These are phyloP conservation scores for Camellia granthamiana DNA, from an alignment of 148 eudicot species.

Conservation along the genomic window DNA sequence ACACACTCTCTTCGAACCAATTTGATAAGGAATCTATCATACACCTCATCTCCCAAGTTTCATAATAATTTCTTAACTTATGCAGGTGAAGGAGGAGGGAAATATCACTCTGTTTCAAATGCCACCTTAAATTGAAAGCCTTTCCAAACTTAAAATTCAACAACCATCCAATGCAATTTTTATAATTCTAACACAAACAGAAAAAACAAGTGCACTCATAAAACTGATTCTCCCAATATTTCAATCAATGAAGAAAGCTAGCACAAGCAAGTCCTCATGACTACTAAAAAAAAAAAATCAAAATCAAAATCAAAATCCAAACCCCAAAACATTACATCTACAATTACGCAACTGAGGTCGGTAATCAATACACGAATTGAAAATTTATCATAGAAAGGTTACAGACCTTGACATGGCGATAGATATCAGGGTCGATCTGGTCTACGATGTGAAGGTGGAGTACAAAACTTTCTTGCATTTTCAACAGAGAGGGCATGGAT, in stretches of 20 bases:
- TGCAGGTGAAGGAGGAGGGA: too few relatives aligned
- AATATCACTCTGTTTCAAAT: too few relatives aligned
- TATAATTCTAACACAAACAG: not conserved
- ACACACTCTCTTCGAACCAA: too few relatives aligned
- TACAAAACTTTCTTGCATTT: conserved; percentile 13
- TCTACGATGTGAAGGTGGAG: not conserved
- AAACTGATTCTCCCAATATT: not conserved
- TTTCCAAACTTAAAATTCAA: too few relatives aligned
- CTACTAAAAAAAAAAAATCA: not conserved
- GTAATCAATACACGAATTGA: not conserved
- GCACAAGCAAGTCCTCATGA: not conserved
- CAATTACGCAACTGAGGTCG: not conserved
- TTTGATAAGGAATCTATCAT: too few relatives aligned
- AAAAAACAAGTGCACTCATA: not conserved
- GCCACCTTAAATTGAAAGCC: too few relatives aligned
- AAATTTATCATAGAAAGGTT: not conserved
- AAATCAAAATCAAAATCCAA: not conserved
- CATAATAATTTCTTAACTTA: too few relatives aligned
- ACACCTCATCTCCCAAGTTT: too few relatives aligned
- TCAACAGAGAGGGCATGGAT: not conserved
- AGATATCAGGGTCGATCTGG: not conserved
- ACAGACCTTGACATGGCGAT: conserved; percentile 18
- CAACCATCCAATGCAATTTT: too few relatives aligned
- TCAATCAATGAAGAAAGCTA: not conserved
- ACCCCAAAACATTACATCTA: not conserved